Evolutionary conservation across 2,329 filamentous ascomycete species (phyloP), one percentile per base, ranked within the genome.

Genomic region (Neofusicoccum kwambonambiense): DNA sequence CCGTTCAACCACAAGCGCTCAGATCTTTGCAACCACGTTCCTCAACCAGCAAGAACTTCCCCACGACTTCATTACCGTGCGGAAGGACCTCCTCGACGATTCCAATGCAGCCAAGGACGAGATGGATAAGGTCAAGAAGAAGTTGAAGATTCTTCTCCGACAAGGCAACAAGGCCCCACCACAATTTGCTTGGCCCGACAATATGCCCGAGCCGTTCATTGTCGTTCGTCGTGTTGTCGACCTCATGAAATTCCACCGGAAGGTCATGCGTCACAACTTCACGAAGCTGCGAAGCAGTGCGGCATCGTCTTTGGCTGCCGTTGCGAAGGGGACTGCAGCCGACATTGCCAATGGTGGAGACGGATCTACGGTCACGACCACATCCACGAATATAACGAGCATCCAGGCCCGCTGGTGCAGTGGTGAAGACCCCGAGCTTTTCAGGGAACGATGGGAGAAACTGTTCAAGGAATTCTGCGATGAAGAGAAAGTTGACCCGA

Each of bases 51-150:
- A 96, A 75, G 91, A 97, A 63, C 83, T 97, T 15, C 87, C 90
- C 0, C 87, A 92, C 27, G 91, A 96, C 71, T 92, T 92, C 69
- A 96, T 99, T 68, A 90, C 88, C 39, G 89, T 98, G 64, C 89
- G 95, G 62, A 99, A 99, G 75, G 93, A 98, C 77, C 84, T 99
- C 6, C 82, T 99, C 3, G 95, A 99, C 75, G 95, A 99, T 75
- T 98, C 93, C 0, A 99, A 99, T 76, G 95, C 95, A 3, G 95
- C 95, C 65, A 99, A 99, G 77, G 95, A 99, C 75, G 93, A 97
- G 73, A 99, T 97, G 91, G 96, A 99, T 79, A 97, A 97, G 79
- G 95, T 99, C 64, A 99, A 99, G 84, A 99, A 99, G 86, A 97
- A 96, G 87, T 85, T 99, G 34, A 99, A 99, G 80, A 89, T 92